phyloP scores from a whole-genome alignment of 352 stramenopile genomes.

The Chrysophaeum taylorii region DNA sequence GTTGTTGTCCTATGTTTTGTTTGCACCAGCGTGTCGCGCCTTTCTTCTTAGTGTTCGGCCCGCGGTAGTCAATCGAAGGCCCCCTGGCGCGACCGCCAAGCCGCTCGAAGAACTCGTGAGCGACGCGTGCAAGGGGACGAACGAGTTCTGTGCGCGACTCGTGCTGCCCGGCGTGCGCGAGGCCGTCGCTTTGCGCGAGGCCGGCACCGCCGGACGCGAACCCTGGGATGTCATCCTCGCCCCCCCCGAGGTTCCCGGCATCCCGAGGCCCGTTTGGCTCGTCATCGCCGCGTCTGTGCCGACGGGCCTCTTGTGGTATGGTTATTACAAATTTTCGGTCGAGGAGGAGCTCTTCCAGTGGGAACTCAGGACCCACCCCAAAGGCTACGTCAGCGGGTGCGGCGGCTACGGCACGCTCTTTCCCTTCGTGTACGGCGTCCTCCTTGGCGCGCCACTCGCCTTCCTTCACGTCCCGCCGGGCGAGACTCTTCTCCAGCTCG shows the following conservation, averaged over 20 bases:
- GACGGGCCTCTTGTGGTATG: conserved; percentile 19
- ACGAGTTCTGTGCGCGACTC: not conserved
- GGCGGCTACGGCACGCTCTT: conserved; percentile 17
- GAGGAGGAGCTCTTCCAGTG: conserved; percentile 23
- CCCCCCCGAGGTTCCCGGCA: not conserved
- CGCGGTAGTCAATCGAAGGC: too few species aligned
- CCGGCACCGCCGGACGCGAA: not conserved
- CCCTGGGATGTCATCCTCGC: not conserved
- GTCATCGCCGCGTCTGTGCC: conserved; percentile 16
- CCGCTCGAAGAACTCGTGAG: too few species aligned
- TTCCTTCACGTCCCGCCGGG: not conserved
- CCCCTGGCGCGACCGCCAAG: too few species aligned
- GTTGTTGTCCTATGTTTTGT: too few species aligned
- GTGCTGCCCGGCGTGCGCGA: not conserved
- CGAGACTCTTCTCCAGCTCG: not conserved
- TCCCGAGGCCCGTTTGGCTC: conserved; percentile 17
- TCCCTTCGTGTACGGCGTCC: conserved; percentile 9
- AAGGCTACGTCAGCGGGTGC: conserved; percentile 12
- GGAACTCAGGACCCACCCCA: conserved; percentile 2
- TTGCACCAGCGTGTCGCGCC: too few species aligned
- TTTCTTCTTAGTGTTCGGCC: too few species aligned
- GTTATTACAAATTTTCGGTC: conserved; percentile 19
- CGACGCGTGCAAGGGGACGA: conserved; percentile 4
- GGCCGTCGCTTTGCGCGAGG: not conserved
- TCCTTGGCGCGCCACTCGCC: conserved; percentile 6